phyloP scores from a whole-genome alignment of 1,139 yeast species.

The Yamadazyma sp. region DNA sequence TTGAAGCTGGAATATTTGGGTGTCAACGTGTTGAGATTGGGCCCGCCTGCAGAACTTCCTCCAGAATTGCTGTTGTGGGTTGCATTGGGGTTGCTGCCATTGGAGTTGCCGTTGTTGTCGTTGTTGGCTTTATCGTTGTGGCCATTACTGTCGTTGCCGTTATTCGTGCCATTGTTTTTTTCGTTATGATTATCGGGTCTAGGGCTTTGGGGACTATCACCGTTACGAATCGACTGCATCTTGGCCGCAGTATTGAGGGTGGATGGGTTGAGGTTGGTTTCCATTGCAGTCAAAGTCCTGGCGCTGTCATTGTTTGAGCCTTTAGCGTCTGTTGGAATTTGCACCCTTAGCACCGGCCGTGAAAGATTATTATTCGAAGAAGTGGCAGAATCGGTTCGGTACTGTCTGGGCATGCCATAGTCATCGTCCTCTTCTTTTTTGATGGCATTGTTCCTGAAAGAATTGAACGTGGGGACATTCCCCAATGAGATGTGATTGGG shows the following conservation, averaged over 20 bases:
- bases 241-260: neutral
- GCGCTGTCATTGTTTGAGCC: conserved; percentile 18
- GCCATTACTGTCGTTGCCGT: neutral
- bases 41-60: conserved; percentile 11
- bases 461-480: conserved; percentile 31
- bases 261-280: conserved; percentile 12
- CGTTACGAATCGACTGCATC: neutral
- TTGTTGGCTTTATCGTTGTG: neutral
- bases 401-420: conserved; percentile 7
- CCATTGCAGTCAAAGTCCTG: conserved; percentile 18
- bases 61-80: conserved; percentile 1
- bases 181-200: conserved; percentile 1
- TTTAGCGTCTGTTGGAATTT: conserved; percentile 47
- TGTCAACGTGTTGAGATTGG: conserved; percentile 17
- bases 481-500: conserved; percentile 30
- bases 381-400: conserved; percentile 10
- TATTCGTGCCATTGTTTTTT: neutral
- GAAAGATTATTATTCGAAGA: conserved; percentile 15
- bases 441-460: conserved; percentile 14
- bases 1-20: conserved; percentile 27
- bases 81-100: neutral
- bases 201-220: neutral
- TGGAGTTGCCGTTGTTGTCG: conserved; percentile 1
- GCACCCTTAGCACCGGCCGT: conserved; percentile 52
- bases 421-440: conserved; percentile 18